A percentile compares a stretch with the other conserved stretches of the same genome.
phyloP scores from a whole-genome alignment of 2,329 filamentous ascomycete species.

The Pseudogymnoascus sp. region DNA sequence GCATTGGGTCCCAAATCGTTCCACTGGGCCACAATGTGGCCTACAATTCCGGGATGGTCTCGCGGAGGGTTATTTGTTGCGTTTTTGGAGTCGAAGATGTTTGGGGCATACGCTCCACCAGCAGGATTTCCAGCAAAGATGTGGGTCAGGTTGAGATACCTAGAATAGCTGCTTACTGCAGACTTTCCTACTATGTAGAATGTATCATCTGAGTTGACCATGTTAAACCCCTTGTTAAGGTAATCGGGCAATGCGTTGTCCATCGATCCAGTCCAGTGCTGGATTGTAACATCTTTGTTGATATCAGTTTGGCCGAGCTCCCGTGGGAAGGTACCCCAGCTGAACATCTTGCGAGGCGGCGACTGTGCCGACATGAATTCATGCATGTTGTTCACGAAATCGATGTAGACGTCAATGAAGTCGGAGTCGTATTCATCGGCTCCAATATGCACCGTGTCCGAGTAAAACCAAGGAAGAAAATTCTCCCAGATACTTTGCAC shows the following conservation, averaged over 20 bases:
- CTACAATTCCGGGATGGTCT: conserved; percentile 35
- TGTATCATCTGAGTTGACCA: conserved; percentile 46
- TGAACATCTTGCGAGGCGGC: conserved; percentile 37
- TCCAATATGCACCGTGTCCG: conserved; percentile 46
- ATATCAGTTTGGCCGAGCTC: conserved; percentile 30
- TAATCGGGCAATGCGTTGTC: conserved; percentile 35
- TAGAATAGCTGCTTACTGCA: conserved; percentile 34
- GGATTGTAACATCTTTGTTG: conserved; percentile 38
- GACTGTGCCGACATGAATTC: conserved; percentile 33
- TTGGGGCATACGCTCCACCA: conserved; percentile 38
- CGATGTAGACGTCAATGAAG: conserved; percentile 40
- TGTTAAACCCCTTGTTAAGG: conserved; percentile 36
- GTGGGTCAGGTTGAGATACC: conserved; percentile 37
- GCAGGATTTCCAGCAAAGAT: conserved; percentile 29
- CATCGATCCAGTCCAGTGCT: conserved; percentile 49
- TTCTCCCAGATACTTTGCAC: conserved; percentile 45
- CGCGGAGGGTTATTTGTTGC: conserved; percentile 37
- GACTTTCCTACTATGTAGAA: conserved; percentile 45
- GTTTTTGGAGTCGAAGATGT: conserved; percentile 43
- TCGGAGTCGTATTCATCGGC: conserved; percentile 46
- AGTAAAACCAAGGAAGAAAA: conserved; percentile 48
- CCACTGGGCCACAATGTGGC: conserved; percentile 43
- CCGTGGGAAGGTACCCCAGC: conserved; percentile 49
- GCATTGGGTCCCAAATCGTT: conserved; percentile 47
- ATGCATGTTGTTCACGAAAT: conserved; percentile 44